Evolutionary conservation across 352 stramenopile genomes (phyloP), one percentile per base, ranked within the genome.

Genomic region (Pythium myriotylum): DNA sequence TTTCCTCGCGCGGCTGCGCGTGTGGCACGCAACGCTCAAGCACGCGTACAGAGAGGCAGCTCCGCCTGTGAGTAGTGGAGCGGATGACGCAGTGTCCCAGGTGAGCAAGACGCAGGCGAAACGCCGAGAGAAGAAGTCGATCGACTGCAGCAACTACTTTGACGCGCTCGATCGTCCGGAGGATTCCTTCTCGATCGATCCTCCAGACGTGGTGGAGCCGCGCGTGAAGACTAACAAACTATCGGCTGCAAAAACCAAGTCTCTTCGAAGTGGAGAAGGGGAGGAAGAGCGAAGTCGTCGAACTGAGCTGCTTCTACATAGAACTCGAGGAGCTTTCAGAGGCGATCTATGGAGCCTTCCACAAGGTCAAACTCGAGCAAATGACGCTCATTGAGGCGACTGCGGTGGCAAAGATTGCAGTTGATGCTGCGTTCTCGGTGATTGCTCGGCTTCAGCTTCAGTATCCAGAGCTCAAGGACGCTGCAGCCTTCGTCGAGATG

Each of bases 331-430:
- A 60, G 26, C 54, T 52, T 4, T 12, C 2, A 3, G 54, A 60
- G 22, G 19, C 5, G 3, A 62, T 76, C 5, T 73, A 68, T 24
- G 52, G 1, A 10, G 56, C 65, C 10, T 76, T 72, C 17, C 27
- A 54, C 4, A 48, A 76, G 14, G 73, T 81, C 12, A 81, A 81
- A 46, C 62, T 56, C 9, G 51, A 76, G 47, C 37, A 62, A 19
- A 65, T 62, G 23, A 74, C 73, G 19, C 62, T 81, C 40, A 41
- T 78, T 19, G 70, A 81, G 23, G 67, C 73, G 2, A 60, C 62
- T 0, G 54, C 68, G 0, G 70, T 76, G 13, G 59, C 67, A 0
- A 72, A 78, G 20, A 22, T 76, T 13, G 70, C 70, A 1, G 72
- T 76, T 13, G 49, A 72, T 12, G 43, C 26, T 33, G 73, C 58